Conservation (phyloP, 2,329 filamentous ascomycete genomes). For the Claviceps citrina region DNA sequence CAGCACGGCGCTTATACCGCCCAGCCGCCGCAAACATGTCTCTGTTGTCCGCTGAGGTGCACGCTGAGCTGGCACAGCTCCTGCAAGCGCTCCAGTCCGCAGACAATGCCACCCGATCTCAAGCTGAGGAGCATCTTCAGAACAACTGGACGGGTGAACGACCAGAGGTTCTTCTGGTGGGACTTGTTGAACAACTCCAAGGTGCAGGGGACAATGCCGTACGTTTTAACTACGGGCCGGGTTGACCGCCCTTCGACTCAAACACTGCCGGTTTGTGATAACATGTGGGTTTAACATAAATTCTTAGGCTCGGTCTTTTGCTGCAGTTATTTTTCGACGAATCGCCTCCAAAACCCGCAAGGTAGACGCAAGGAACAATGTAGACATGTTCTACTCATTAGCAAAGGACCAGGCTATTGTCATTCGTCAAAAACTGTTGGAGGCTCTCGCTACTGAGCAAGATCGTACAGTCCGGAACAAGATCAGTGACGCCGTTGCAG, state of each 20-base stretch:
- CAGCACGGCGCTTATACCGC: conserved; percentile 12
- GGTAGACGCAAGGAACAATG: conserved; percentile 50
- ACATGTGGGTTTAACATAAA: conserved; percentile 20
- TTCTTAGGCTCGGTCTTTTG: conserved; percentile 66
- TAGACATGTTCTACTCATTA: conserved; percentile 76
- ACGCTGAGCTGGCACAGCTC: conserved; percentile 71
- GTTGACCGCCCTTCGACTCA: neutral
- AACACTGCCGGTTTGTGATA: neutral
- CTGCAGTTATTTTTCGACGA: conserved; percentile 84
- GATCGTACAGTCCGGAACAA: conserved; percentile 74
- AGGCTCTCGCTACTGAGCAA: conserved; percentile 58
- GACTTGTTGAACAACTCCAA: conserved; percentile 80
- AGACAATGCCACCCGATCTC: conserved; percentile 71
- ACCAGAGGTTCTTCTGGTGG: conserved; percentile 84
- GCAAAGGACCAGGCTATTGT: conserved; percentile 55
- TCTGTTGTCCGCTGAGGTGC: conserved; percentile 68
- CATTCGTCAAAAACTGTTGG: conserved; percentile 72
- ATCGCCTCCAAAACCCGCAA: conserved; percentile 84
- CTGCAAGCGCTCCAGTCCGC: conserved; percentile 76
- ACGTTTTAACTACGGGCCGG: conserved; percentile 13
- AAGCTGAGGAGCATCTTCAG: conserved; percentile 81
- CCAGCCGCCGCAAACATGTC: conserved; percentile 41
- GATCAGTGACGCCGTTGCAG: conserved; percentile 92
- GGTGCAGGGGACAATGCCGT: conserved; percentile 59
- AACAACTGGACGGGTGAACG: conserved; percentile 73